These are phyloP conservation scores for Lyophyllum decastes DNA, from an alignment of 768 basidiomycete genomes.

Conservation along the genomic window DNA sequence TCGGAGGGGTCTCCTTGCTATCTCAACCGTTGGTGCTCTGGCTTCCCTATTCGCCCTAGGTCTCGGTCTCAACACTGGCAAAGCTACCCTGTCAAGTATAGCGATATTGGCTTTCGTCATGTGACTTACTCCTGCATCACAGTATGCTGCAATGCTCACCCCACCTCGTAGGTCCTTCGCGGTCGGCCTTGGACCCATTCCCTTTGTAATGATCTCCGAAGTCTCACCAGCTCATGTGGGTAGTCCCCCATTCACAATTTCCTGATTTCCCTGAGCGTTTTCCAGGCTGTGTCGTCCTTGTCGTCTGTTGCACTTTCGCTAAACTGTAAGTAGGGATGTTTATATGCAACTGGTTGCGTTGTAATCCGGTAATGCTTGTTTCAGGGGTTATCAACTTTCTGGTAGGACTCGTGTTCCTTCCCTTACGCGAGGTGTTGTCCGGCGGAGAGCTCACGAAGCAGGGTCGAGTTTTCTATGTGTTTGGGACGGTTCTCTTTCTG, in stretches of 20 bases:
- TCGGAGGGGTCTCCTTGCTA: slow-evolving; percentile 63
- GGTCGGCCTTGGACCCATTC: slow-evolving; percentile 86
- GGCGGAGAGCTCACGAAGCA: slow-evolving; percentile 61
- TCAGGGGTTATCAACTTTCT: slow-evolving; percentile 84
- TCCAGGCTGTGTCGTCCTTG: slow-evolving; percentile 76
- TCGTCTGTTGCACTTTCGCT: slow-evolving; percentile 74
- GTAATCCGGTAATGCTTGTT: neutral
- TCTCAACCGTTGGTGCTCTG: slow-evolving; percentile 69
- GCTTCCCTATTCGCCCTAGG: slow-evolving; percentile 69
- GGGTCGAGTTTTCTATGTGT: slow-evolving; percentile 90
- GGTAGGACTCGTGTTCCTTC: slow-evolving; percentile 84
- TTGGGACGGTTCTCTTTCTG: slow-evolving; percentile 56
- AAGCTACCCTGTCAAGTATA: slow-evolving; percentile 64
- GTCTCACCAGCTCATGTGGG: slow-evolving; percentile 79
- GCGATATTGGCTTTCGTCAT: slow-evolving; percentile 81
- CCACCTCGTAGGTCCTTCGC: slow-evolving; percentile 70
- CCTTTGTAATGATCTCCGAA: slow-evolving; percentile 91
- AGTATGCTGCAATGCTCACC: neutral
- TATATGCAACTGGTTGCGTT: neutral
- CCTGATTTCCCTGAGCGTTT: slow-evolving; percentile 1
- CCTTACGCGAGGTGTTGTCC: slow-evolving; percentile 74
- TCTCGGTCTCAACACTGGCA: slow-evolving; percentile 63
- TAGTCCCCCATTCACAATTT: slow-evolving; percentile 13
- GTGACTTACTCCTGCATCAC: slow-evolving; percentile 33
- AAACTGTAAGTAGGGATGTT: slow-evolving; percentile 52